Percentiles rank a stretch among this genome's conserved stretches.
Conservation (phyloP, 805 yeast genomes). For the Huiozyma sinensis region DNA sequence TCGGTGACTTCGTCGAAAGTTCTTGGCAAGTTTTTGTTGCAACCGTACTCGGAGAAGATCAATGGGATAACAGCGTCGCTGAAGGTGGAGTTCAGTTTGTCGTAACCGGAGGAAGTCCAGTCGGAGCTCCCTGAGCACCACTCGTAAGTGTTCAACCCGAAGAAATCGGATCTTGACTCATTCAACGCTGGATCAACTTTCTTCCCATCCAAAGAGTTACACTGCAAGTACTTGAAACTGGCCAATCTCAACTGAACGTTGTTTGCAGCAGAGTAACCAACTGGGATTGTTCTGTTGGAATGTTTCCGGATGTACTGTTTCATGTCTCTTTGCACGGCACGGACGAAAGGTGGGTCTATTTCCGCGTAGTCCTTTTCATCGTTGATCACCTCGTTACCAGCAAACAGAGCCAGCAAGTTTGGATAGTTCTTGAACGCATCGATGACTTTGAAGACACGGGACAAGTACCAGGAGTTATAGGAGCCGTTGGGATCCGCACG, state of each 20-base stretch:
- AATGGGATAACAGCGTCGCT: slow-evolving; percentile 53
- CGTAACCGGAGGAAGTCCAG: slow-evolving; percentile 65
- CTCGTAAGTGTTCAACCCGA: slow-evolving; percentile 76
- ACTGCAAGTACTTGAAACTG: slow-evolving; percentile 71
- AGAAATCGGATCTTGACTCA: slow-evolving; percentile 68
- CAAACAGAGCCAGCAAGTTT: slow-evolving; percentile 76
- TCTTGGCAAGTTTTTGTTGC: slow-evolving; percentile 69
- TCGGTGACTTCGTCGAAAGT: slow-evolving; percentile 69
- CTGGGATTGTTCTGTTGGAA: slow-evolving; percentile 71
- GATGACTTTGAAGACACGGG: slow-evolving; percentile 73
- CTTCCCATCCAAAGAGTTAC: slow-evolving; percentile 49
- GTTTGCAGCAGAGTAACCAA: slow-evolving; percentile 95
- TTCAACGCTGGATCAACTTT: slow-evolving; percentile 37
- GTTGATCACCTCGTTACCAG: slow-evolving; percentile 88
- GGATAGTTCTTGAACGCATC: slow-evolving; percentile 79
- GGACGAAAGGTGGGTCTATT: slow-evolving; percentile 64
- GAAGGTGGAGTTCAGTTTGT: slow-evolving; percentile 43
- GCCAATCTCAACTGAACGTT: slow-evolving; percentile 58
- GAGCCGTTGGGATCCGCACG: slow-evolving; percentile 62
- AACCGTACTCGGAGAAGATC: slow-evolving; percentile 72
- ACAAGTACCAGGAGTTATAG: slow-evolving; percentile 59
- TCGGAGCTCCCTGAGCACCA: slow-evolving; percentile 67
- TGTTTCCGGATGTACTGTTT: slow-evolving; percentile 64
- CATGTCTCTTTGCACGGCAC: slow-evolving; percentile 90
- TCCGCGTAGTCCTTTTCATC: slow-evolving; percentile 52